Base-by-base conservation (phyloP, 164 flowering plant species). In the Hamamelis virginiana region DNA sequence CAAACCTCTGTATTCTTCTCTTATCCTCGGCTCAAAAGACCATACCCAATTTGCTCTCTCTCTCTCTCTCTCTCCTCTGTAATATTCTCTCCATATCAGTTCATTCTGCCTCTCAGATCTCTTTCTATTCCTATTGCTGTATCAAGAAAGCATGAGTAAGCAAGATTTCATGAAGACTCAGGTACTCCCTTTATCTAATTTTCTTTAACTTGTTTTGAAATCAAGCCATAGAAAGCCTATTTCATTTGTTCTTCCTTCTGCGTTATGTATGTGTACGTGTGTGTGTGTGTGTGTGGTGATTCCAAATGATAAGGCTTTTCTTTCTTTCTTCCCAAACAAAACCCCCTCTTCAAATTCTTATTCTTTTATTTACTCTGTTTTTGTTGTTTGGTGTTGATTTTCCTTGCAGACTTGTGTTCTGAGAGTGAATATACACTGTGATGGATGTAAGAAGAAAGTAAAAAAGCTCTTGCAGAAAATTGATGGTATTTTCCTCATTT, bases 401-500 rank as follows among this genome's bases (percentile, higher is more conserved):
- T 67, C 15, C 19, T 70, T 77, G 75, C 78, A 86, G 90, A 78
- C 76, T 56, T 81, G 81, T 78, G 84, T 80, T 64, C 80, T 84
- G 2, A 80, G 76, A 70, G 87, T 86, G 55, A 84, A 78, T 60
- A 80, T 86, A 62, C 81, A 84, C 80, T 86, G 90, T 74, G 85
- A 83, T 77, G 90, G 90, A 3, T 86, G 90, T 59, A 77, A 77
- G 74, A 72, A 79, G 43, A 86, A 86, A 75, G 79, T 87, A 11
- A 80, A 70, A 78, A 87, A 83, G 69, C 51, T 68, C 10, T 62
- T 87, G 69, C 81, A 78, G 72, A 87, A 85, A 78, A 77, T 85
- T 59, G 89, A 87, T 19, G 91, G 91, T 45, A 50, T 21, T 45
- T 52, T 27, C 8, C 26, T 23, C 59, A 48, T 41, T 25, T 26